Evolutionary conservation across 202 grass and related monocot species (phyloP).

Genomic region (Digitaria exilis): DNA sequence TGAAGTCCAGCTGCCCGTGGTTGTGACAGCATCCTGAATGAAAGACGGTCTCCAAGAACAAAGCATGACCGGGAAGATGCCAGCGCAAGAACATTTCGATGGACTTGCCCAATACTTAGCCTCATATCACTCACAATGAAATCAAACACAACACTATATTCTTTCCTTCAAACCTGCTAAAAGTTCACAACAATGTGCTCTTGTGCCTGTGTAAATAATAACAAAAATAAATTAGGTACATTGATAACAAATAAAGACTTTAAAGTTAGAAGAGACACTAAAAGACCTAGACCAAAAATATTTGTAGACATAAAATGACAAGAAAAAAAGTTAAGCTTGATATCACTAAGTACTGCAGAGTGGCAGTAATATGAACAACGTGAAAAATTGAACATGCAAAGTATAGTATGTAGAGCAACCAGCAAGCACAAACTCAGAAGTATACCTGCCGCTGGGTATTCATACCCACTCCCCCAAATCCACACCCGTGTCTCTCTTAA

Average conservation of each 20-base stretch:
- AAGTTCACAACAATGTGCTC: neutral
- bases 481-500: too few relatives aligned
- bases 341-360: neutral
- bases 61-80: constrained; percentile 66
- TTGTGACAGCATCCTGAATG: constrained; percentile 51
- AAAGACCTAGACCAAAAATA: neutral
- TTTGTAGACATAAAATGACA: neutral
- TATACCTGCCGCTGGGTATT: too few relatives aligned
- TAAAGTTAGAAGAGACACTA: neutral
- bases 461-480: too few relatives aligned
- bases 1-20: constrained; percentile 48
- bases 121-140: constrained; percentile 42
- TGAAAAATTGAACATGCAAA: neutral
- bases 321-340: neutral
- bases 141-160: neutral
- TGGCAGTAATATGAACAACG: neutral
- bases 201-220: constrained; percentile 32
- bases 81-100: constrained; percentile 69
- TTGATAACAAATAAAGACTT: neutral
- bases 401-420: neutral
- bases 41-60: constrained; percentile 51
- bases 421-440: neutral
- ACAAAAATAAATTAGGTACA: constrained; percentile 3
- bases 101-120: constrained; percentile 53
- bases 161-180: constrained; percentile 12